phyloP scores from a whole-genome alignment of 139 green algal species.

The Chlorella sp. region DNA sequence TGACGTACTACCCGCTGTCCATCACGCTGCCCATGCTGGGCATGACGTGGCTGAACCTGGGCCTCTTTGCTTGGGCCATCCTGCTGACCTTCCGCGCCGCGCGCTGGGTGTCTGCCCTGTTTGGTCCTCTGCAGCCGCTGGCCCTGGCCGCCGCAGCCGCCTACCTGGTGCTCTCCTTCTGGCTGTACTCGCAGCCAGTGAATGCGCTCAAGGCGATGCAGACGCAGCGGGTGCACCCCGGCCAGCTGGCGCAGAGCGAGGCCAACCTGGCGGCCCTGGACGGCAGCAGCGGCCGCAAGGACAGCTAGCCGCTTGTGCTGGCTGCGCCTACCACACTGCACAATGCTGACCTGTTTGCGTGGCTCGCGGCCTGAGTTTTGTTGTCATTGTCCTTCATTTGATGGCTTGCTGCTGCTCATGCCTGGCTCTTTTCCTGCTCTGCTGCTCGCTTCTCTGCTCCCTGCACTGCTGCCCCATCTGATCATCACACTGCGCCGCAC shows the following conservation, averaged over 20 bases:
- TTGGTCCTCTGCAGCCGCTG: neutral
- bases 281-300: neutral
- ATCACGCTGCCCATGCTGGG: conserved; percentile 5
- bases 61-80: neutral
- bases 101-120: conserved; percentile 5
- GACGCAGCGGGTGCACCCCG: neutral
- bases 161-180: conserved; percentile 3
- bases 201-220: neutral
- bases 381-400: too few species aligned
- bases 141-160: neutral
- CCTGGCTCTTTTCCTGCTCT: too few species aligned
- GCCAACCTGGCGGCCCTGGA: neutral
- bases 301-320: neutral
- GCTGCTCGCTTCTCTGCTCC: too few species aligned
- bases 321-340: neutral
- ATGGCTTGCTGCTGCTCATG: too few species aligned
- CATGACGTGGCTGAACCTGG: conserved; percentile 1
- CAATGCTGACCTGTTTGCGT: neutral
- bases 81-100: neutral
- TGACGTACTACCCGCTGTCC: neutral
- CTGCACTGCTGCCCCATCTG: too few species aligned
- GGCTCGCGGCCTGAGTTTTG: too few species aligned
- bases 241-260: neutral
- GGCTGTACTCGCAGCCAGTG: conserved; percentile 18
- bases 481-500: too few species aligned